Evolutionary conservation across 257 asterid genomes (phyloP).

Genomic region (Prunella vulgaris): DNA sequence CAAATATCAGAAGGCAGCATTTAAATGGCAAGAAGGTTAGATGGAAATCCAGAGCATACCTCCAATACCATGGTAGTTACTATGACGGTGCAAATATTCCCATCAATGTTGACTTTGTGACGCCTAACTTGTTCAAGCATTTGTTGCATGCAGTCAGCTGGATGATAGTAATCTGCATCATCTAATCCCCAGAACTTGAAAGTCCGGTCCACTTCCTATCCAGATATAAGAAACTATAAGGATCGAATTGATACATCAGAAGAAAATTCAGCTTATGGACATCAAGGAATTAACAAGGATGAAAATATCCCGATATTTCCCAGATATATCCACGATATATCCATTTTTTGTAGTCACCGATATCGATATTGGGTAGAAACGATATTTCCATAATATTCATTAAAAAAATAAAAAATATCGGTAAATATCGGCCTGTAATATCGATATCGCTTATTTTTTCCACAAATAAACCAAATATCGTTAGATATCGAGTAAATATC

Average conservation of each 20-base stretch:
- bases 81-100: conserved; percentile 79
- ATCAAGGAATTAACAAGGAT: no score
- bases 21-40: neutral
- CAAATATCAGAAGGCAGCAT: conserved; percentile 12
- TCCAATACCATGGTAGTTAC: conserved; percentile 83
- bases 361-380: no score
- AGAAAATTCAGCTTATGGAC: conserved; percentile 11
- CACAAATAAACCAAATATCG: no score
- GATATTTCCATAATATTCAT: no score
- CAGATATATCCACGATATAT: no score
- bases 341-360: no score
- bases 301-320: no score
- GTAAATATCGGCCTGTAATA: no score
- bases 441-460: no score
- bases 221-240: conserved; percentile 20
- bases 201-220: conserved; percentile 65
- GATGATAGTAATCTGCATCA: conserved; percentile 57
- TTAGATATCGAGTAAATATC: no score
- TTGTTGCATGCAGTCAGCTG: conserved; percentile 89
- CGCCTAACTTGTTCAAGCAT: conserved; percentile 91
- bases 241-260: conserved; percentile 13
- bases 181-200: conserved; percentile 60
- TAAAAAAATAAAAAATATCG: no score
- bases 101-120: conserved; percentile 77
- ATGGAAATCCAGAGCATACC: conserved; percentile 37